Conservation (phyloP, 352 stramenopile species). For the Phytopythium aichiense region DNA sequence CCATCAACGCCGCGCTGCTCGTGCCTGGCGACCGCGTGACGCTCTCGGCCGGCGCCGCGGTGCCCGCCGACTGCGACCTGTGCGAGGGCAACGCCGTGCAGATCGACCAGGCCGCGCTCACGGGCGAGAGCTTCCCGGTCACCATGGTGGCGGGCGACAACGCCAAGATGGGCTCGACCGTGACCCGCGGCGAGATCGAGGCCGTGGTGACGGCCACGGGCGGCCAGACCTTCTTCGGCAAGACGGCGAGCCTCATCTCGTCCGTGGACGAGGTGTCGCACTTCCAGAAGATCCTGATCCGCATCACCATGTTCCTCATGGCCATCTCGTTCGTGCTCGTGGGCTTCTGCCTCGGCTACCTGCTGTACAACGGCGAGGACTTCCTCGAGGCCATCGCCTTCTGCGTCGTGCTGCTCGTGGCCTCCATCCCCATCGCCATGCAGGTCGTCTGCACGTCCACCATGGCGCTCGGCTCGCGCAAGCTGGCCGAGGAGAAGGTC, state of each 20-base stretch:
- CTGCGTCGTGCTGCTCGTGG: constrained; percentile 88
- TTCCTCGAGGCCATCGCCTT: constrained; percentile 84
- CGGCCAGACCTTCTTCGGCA: constrained; percentile 90
- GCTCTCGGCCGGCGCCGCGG: constrained; percentile 82
- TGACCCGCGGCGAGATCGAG: constrained; percentile 90
- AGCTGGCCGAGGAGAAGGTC: constrained; percentile 89
- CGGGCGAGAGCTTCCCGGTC: constrained; percentile 94
- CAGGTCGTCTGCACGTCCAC: constrained; percentile 92
- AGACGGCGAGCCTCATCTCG: constrained; percentile 75
- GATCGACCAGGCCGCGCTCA: constrained; percentile 91
- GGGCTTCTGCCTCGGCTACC: constrained; percentile 80
- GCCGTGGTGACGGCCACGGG: constrained; percentile 89
- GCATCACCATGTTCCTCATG: constrained; percentile 91
- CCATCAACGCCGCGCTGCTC: constrained; percentile 85
- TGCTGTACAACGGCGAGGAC: constrained; percentile 79
- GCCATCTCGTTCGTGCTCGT: constrained; percentile 85
- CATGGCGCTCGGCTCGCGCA: constrained; percentile 89
- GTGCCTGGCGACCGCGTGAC: constrained; percentile 94
- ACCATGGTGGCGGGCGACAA: constrained; percentile 75
- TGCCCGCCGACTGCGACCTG: constrained; percentile 91
- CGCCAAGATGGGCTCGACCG: constrained; percentile 84
- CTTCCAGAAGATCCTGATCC: constrained; percentile 90
- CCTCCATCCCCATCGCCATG: constrained; percentile 93
- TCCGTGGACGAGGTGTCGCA: constrained; percentile 73
- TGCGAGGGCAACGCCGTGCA: constrained; percentile 81